A percentile compares a stretch with the other conserved stretches of the same genome.
These are phyloP conservation scores for Fusarium transvaalense DNA, from an alignment of 2,329 filamentous ascomycete species.

Conservation along the genomic window DNA sequence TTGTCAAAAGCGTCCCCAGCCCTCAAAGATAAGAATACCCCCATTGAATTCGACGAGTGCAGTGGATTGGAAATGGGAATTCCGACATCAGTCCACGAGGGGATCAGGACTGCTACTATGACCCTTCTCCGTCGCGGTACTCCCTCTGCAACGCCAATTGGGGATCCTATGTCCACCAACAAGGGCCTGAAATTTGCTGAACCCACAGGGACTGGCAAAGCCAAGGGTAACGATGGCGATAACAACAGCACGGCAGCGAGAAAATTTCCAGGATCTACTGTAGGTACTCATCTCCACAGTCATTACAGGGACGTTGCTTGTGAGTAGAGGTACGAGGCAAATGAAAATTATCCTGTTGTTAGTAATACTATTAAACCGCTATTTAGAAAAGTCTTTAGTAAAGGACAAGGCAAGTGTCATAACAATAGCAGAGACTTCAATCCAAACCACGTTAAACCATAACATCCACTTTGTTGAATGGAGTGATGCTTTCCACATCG, in stretches of 20 bases:
- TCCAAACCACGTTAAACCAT: no score
- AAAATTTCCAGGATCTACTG: background rate
- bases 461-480: no score
- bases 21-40: background rate
- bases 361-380: no score
- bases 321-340: background rate
- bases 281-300: no score
- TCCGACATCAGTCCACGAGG: background rate
- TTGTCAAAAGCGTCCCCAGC: background rate
- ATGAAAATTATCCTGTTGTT: no score
- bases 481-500: no score
- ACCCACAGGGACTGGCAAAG: background rate
- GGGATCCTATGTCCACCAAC: background rate
- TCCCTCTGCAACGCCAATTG: no score
- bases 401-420: no score
- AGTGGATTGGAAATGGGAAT: background rate
- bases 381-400: no score
- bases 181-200: background rate
- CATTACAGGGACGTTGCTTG: background rate
- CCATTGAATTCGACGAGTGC: background rate
- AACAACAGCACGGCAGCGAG: background rate
- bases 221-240: background rate
- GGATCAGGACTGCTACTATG: background rate
- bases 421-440: no score
- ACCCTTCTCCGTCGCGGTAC: background rate